Base-by-base conservation (phyloP, 2,329 filamentous ascomycete genomes). In the Microsporum audouinii region DNA sequence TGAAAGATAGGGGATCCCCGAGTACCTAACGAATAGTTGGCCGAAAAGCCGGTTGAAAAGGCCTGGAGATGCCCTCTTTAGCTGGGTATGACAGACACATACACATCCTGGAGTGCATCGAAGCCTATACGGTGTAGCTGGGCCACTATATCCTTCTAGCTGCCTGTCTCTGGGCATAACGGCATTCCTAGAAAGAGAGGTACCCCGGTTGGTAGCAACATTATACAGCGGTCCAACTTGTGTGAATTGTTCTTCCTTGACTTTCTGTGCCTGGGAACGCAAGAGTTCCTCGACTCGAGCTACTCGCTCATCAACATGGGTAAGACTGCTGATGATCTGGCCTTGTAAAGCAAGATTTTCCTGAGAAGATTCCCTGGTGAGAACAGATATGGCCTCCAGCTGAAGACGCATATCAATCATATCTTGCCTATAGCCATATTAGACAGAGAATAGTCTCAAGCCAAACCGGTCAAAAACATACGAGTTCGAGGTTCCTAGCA, bases 401-500 rank as follows among this genome's bases (percentile, higher is more conserved):
- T 65, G 63, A 2, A 69, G 62, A 14, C 63, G 60, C 53, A 68
- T 66, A 38, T 65, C 64, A 45, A 65, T 47, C 66, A 70, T 66
- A 47, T 70, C 68, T 33, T 64, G 65, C 59, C 67, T 70, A 31
- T 23, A 29, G 6, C 3, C 3, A 39, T 10, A 39, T 51, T 17
- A 63, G 27, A 41, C 58, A 14, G 5, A 49, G 27, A 12, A 49
- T 8, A 14, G 2, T 57, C 38, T 56, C 31, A 17, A 53, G 36
- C 57, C 27, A 51, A 6, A 33, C 27, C 6, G 39, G 12, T 17
- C 10, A 6, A 45, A 36, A 23, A 51, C n/a, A 61, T 59, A 70
- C 67, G 67, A 71, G 60, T 69, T 68, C 14, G 66, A 68, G 0
- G 69, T 67, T 1, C 69, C 70, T 14, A 69, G 66, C 58, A 70